These are phyloP conservation scores for Plasmodium gonderi DNA, from an alignment of 169 alveolate species.

Conservation along the genomic window DNA sequence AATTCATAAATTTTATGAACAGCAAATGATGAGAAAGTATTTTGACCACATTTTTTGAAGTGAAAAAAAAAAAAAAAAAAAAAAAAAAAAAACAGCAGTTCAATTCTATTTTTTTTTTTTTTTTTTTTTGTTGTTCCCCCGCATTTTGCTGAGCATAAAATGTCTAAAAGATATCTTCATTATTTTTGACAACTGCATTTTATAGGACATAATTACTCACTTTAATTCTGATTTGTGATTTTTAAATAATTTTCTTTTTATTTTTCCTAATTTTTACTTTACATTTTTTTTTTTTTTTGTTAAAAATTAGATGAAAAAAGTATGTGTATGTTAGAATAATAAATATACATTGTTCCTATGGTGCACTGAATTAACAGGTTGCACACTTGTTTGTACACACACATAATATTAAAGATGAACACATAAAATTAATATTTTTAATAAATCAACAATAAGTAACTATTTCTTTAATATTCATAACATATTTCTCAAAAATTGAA, in stretches of 20 bases:
- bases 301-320: slow-evolving; percentile 4
- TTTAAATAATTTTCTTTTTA: slow-evolving; percentile 6
- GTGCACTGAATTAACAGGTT: slow-evolving; percentile 70
- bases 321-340: slow-evolving; percentile 6
- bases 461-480: slow-evolving; percentile 44
- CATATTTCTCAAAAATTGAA: slow-evolving; percentile 19
- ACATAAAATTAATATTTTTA: slow-evolving; percentile 33
- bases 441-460: slow-evolving; percentile 26
- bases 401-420: slow-evolving; percentile 39
- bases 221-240: slow-evolving; percentile 26
- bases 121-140: neutral
- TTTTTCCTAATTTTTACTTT: slow-evolving; percentile 10
- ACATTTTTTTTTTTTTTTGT: slow-evolving; percentile 5
- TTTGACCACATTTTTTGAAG: slow-evolving; percentile 9
- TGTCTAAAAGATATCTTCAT: slow-evolving; percentile 54
- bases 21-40: neutral
- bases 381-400: slow-evolving; percentile 72
- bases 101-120: slow-evolving; percentile 38
- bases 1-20: slow-evolving; percentile 26
- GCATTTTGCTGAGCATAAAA: slow-evolving; percentile 9
- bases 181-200: slow-evolving; percentile 57
- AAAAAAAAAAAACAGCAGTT: slow-evolving; percentile 1
- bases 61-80: slow-evolving; percentile 9
- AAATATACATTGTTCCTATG: slow-evolving; percentile 44
- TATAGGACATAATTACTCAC: slow-evolving; percentile 14